Evolutionary conservation across 2,329 filamentous ascomycete species (phyloP).

Genomic region (Beauveria sp.): DNA sequence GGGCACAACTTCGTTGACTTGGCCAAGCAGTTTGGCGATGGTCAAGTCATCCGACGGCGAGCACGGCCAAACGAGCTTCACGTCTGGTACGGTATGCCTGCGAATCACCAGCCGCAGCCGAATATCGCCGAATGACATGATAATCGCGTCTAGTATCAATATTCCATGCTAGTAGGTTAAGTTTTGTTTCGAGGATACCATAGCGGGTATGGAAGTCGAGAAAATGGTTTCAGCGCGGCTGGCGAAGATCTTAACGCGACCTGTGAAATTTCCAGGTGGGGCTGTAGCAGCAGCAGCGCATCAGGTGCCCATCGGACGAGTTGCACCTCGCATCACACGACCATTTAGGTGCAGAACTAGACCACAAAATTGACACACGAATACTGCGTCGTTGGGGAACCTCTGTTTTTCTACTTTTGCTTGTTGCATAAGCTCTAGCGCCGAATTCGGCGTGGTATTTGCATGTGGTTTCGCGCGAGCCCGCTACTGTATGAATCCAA

Average conservation of each 20-base stretch:
- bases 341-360: not conserved
- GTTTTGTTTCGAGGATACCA: not conserved
- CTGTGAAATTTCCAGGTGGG: conserved; percentile 11
- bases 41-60: conserved; percentile 53
- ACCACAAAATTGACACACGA: not conserved
- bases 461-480: conserved; percentile 1
- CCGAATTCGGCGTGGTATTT: not conserved
- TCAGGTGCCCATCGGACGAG: not conserved
- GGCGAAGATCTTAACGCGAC: not conserved
- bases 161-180: not conserved
- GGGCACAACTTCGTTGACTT: conserved; percentile 72
- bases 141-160: not conserved
- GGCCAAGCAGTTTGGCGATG: conserved; percentile 66
- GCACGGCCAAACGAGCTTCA: conserved; percentile 65
- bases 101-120: conserved; percentile 67
- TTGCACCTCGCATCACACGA: not conserved
- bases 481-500: not conserved
- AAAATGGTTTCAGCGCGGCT: not conserved
- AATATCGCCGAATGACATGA: conserved; percentile 36
- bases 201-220: not conserved
- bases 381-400: not conserved
- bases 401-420: no score
- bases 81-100: conserved; percentile 65
- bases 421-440: not conserved
- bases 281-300: not conserved